Percentiles rank a stretch among this genome's conserved stretches.
Conservation (phyloP, 192 early-diverging fungal species). For the Coemansia sp. region DNA sequence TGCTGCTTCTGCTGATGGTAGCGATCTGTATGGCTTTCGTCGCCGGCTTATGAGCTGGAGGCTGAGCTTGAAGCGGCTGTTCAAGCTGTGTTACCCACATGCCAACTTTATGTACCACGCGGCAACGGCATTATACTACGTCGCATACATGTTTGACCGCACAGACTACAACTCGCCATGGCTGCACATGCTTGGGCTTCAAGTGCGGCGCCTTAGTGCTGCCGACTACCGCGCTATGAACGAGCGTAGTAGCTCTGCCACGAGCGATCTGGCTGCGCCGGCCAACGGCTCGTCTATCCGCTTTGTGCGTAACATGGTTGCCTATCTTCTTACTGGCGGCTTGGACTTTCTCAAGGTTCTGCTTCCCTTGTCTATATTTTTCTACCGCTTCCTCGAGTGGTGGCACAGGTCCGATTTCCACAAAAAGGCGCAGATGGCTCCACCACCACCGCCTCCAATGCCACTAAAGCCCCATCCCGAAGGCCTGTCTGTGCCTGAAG, state of each 20-base stretch:
- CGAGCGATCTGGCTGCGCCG: slow-evolving; percentile 43
- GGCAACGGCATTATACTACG: slow-evolving; percentile 65
- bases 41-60: slow-evolving; percentile 6
- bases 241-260: slow-evolving; percentile 44
- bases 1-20: not conserved
- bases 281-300: slow-evolving; percentile 44
- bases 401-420: slow-evolving; percentile 89
- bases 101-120: slow-evolving; percentile 69
- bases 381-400: slow-evolving; percentile 95
- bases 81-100: slow-evolving; percentile 69
- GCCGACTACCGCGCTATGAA: slow-evolving; percentile 66
- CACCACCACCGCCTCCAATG: slow-evolving; percentile 73
- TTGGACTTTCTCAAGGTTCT: slow-evolving; percentile 74
- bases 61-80: slow-evolving; percentile 32
- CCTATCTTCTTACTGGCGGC: slow-evolving; percentile 48
- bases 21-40: not conserved
- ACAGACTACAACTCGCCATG: slow-evolving; percentile 82
- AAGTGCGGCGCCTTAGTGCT: slow-evolving; percentile 75
- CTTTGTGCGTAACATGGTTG: slow-evolving; percentile 46
- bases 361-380: slow-evolving; percentile 88
- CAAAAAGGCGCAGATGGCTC: slow-evolving; percentile 50
- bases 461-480: slow-evolving; percentile 70
- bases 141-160: slow-evolving; percentile 83
- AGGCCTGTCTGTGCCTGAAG: slow-evolving; percentile 71
- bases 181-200: slow-evolving; percentile 76